Evolutionary conservation across 2,329 filamentous ascomycete species (phyloP), one percentile per base, ranked within the genome.

Genomic region (Epicoccum nigrum): DNA sequence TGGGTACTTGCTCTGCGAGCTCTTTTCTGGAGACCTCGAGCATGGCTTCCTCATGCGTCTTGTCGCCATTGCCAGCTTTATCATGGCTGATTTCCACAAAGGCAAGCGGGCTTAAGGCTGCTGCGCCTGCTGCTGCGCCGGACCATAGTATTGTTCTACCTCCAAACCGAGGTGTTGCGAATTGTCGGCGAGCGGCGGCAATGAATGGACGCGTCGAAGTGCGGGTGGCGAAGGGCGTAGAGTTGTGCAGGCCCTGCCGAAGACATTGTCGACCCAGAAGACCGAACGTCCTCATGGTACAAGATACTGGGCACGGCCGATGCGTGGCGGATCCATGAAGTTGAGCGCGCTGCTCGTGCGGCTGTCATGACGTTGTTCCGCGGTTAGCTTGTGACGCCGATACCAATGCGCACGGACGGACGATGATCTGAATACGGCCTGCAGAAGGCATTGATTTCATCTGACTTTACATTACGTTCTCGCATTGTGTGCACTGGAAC

Each of bases 11-110:
- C 64, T 89, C 90, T 49, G 80, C 80, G 28, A 96, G 84, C 76
- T 97, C 93, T 47, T 86, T 78, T 33, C 89, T 80, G 30, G 92
- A 97, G 2, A 82, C 85, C 70, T 92, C 84, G 12, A 97, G 82
- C 93, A 97, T 97, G 59, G 90, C 88, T 73, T 83, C 83, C 75
- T 97, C 92, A 20, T 85, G 84, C 2, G 92, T 96, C 66, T 88
- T 80, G 20, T 78, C 73, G 17, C 76, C 70, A 45, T 72, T 72
- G 35, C 73, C 69, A 11, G 68, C 70, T 21, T 79, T 74, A 35
- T 82, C 75, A 55, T 83, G 77, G 40, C 80, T 79, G 34, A 87
- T 74, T 46, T 82, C 76, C 31, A 88, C 79, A 56, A 87, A 86
- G 1, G 81, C 83, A 4, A 78, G 80, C 0, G 85, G 83, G 19